These are phyloP conservation scores for Fusarium albidum DNA, from an alignment of 2,329 filamentous ascomycete species.

Conservation along the genomic window DNA sequence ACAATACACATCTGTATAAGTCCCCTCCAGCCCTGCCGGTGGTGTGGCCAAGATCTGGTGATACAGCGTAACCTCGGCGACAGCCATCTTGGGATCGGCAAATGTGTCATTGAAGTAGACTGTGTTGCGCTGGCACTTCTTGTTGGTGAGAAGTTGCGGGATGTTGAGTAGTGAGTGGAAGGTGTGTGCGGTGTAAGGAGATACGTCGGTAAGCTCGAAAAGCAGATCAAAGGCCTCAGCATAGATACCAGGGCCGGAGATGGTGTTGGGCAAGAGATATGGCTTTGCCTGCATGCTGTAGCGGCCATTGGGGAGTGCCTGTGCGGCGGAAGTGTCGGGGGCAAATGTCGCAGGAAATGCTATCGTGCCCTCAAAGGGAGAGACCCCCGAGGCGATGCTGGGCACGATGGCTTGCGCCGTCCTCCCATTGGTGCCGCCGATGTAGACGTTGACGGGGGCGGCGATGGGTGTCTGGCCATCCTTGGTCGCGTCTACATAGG, in stretches of 20 bases:
- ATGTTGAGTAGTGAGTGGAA: conserved; percentile 17
- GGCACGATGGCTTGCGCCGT: conserved; percentile 2
- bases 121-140: conserved; percentile 17
- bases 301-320: neutral
- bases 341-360: conserved; percentile 12
- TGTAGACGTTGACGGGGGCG: conserved; percentile 8
- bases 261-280: conserved; percentile 9
- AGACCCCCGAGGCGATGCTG: neutral
- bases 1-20: conserved; percentile 14
- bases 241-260: conserved; percentile 17
- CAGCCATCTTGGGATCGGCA: conserved; percentile 8
- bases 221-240: conserved; percentile 14
- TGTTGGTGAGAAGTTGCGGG: conserved; percentile 10
- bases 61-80: conserved; percentile 12
- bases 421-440: conserved; percentile 8
- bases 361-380: conserved; percentile 12
- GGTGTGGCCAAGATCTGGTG: conserved; percentile 12
- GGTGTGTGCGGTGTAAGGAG: conserved; percentile 10
- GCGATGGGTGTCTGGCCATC: conserved; percentile 5
- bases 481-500: conserved; percentile 14
- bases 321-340: neutral
- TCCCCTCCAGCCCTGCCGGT: neutral
- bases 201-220: neutral
- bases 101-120: conserved; percentile 15
- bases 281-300: conserved; percentile 10